These are phyloP conservation scores for Saccharomycopsis olivae DNA, from an alignment of 805 yeast genomes.

Conservation along the genomic window DNA sequence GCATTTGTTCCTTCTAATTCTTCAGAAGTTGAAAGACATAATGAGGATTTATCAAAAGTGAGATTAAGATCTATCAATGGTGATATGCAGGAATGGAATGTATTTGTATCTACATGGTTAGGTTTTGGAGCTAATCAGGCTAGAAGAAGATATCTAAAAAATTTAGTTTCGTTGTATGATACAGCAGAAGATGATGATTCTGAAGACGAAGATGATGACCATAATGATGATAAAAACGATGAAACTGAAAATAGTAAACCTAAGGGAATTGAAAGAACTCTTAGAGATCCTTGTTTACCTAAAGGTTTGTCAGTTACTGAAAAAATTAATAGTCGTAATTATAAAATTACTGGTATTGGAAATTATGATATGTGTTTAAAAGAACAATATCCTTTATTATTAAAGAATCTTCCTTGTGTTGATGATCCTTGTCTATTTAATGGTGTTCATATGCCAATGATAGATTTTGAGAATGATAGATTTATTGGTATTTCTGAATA, in stretches of 20 bases:
- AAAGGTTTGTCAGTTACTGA: slow-evolving; percentile 39
- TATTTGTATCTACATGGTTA: slow-evolving; percentile 93
- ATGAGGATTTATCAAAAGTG: slow-evolving; percentile 63
- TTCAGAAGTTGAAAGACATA: slow-evolving; percentile 52
- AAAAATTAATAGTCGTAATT: slow-evolving; percentile 31
- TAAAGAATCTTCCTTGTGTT: slow-evolving; percentile 71
- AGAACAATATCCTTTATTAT: slow-evolving; percentile 62
- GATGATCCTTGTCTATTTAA: slow-evolving; percentile 89
- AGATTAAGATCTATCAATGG: slow-evolving; percentile 64
- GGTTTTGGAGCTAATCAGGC: slow-evolving; percentile 98
- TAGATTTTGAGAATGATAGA: slow-evolving; percentile 68
- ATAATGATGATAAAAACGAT: neutral
- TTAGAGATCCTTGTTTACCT: slow-evolving; percentile 78
- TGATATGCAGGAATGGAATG: slow-evolving; percentile 60
- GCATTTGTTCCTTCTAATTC: slow-evolving; percentile 75
- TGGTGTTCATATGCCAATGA: slow-evolving; percentile 88
- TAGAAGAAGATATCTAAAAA: slow-evolving; percentile 55
- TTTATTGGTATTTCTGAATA: slow-evolving; percentile 94
- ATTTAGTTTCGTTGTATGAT: slow-evolving; percentile 41
- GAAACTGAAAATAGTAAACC: neutral
- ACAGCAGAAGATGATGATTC: slow-evolving; percentile 25
- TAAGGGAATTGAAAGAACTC: slow-evolving; percentile 18
- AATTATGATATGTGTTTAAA: slow-evolving; percentile 63
- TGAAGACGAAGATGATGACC: slow-evolving; percentile 2
- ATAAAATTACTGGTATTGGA: slow-evolving; percentile 64